Conservation (phyloP, 2,329 filamentous ascomycete species). For the Malbranchea zuffiana region DNA sequence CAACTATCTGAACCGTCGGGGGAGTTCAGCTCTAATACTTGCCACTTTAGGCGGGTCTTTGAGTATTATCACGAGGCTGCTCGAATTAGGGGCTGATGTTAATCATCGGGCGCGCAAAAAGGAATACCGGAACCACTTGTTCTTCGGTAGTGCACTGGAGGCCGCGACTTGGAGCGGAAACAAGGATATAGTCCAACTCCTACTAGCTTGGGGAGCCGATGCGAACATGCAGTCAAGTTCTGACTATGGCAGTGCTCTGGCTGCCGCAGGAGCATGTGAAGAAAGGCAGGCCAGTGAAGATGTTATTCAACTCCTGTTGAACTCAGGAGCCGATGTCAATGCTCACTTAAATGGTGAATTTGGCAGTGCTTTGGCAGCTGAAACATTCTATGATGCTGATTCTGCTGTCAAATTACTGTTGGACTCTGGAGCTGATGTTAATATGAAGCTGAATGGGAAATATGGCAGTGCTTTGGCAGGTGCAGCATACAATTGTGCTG, state of each 20-base stretch:
- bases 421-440: slow-evolving; percentile 16
- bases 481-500: slow-evolving; percentile 2
- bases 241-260: slow-evolving; percentile 3
- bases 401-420: slow-evolving; percentile 11
- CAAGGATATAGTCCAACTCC: not conserved
- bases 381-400: slow-evolving; percentile 4
- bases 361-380: slow-evolving; percentile 5
- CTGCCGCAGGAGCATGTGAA: not conserved
- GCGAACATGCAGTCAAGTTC: not conserved
- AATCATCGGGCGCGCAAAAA: too few relatives aligned
- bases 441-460: not conserved
- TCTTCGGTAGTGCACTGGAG: not conserved
- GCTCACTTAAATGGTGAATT: not conserved
- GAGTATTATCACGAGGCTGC: slow-evolving; percentile 1
- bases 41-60: not conserved
- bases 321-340: slow-evolving; percentile 1
- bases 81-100: not conserved
- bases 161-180: not conserved
- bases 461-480: slow-evolving; percentile 9
- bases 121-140: too few relatives aligned
- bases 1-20: not conserved
- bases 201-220: not conserved
- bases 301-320: not conserved
- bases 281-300: not conserved
- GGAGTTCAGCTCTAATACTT: not conserved